These are phyloP conservation scores for Pisolithus microcarpus DNA, from an alignment of 768 basidiomycete species.

Conservation along the genomic window DNA sequence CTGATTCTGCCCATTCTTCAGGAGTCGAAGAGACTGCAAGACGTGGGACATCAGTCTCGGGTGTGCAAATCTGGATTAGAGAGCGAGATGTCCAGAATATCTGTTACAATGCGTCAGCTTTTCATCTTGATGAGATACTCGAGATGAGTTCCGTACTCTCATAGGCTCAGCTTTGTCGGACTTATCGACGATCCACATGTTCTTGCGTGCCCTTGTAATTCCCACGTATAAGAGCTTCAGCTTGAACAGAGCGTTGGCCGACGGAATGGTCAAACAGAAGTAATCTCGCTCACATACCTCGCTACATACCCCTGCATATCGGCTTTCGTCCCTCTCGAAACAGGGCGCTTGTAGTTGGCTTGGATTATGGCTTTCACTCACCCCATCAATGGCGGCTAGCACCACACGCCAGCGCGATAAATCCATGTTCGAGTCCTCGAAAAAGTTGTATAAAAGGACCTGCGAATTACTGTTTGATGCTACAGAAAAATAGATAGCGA, in stretches of 20 bases:
- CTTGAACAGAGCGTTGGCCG: slow-evolving; percentile 24
- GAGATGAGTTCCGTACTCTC: slow-evolving; percentile 31
- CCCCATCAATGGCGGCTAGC: slow-evolving; percentile 20
- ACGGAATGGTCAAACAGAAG: background rate
- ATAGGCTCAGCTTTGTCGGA: slow-evolving; percentile 52
- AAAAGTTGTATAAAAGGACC: slow-evolving; percentile 74
- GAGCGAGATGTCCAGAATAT: slow-evolving; percentile 41
- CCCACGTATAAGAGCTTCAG: slow-evolving; percentile 67
- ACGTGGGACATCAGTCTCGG: slow-evolving; percentile 33
- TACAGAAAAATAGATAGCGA: background rate
- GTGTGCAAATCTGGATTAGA: slow-evolving; percentile 42
- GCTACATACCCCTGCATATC: slow-evolving; percentile 51
- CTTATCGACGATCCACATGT: slow-evolving; percentile 62
- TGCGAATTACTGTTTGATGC: slow-evolving; percentile 19
- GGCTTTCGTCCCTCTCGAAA: slow-evolving; percentile 37
- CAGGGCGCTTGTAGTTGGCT: slow-evolving; percentile 33
- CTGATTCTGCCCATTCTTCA: slow-evolving; percentile 43
- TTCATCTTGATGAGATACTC: background rate
- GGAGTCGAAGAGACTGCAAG: slow-evolving; percentile 49
- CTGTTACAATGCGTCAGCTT: slow-evolving; percentile 24
- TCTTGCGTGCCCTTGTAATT: slow-evolving; percentile 60
- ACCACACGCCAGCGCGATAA: slow-evolving; percentile 54
- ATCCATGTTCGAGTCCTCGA: slow-evolving; percentile 51
- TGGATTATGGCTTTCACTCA: background rate
- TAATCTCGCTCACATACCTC: slow-evolving; percentile 36